Percentiles rank a stretch among this genome's conserved stretches.
phyloP scores from a whole-genome alignment of 257 asterid genomes.

The Ilex asprella region DNA sequence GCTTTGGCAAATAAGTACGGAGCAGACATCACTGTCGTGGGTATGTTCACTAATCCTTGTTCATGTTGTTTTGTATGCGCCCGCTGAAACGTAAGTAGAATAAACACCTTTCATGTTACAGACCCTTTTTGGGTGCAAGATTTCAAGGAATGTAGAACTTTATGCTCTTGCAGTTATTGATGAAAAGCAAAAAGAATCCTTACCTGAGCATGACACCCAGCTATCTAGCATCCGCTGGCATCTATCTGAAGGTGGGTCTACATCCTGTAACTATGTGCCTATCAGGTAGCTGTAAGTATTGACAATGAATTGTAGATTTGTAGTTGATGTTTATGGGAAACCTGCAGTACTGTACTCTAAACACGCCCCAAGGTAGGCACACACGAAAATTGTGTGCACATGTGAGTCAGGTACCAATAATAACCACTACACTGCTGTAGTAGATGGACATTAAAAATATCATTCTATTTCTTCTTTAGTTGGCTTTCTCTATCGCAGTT shows the following conservation, averaged over 20 bases:
- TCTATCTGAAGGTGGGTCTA: constrained; percentile 71
- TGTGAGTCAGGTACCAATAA: too few species aligned
- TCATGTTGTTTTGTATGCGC: background rate
- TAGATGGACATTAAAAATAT: too few species aligned
- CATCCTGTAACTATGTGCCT: background rate
- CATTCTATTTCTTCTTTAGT: too few species aligned
- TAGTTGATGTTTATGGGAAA: too few species aligned
- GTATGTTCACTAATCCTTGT: constrained; percentile 30
- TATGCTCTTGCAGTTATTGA: constrained; percentile 68
- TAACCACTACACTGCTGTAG: too few species aligned
- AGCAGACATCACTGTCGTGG: constrained; percentile 90
- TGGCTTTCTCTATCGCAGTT: too few species aligned
- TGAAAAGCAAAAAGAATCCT: constrained; percentile 70
- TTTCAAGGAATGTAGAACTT: constrained; percentile 14
- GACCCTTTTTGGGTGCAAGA: constrained; percentile 17
- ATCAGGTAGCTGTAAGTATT: too few species aligned
- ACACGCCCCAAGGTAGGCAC: too few species aligned
- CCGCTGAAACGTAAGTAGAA: too few species aligned
- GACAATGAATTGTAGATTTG: too few species aligned
- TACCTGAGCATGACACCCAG: constrained; percentile 82
- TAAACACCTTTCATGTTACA: background rate
- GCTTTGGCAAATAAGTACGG: constrained; percentile 98
- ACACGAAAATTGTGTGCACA: too few species aligned
- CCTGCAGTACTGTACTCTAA: too few species aligned
- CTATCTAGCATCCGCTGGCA: constrained; percentile 92